Evolutionary conservation across 371 early-diverging fungal species (phyloP), one percentile per base, ranked within the genome.

Genomic region (Mortierella sp.): DNA sequence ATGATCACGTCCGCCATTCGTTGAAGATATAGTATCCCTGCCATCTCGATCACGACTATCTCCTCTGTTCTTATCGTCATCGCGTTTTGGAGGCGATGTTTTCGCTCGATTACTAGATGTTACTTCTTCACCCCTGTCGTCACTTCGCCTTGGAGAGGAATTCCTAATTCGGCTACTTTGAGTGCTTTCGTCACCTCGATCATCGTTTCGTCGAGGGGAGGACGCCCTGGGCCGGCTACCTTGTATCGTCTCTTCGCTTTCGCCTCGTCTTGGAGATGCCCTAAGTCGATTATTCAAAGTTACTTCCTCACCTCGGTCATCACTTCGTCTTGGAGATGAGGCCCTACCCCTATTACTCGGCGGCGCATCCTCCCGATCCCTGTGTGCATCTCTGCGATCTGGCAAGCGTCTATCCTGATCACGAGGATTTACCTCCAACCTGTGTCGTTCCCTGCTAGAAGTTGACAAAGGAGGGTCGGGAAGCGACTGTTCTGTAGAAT

Each of bases 1-100:
- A 5, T 45, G 43, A n/a, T 67, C 67, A 2, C 67, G 67, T 22
- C 45, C 38, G 1, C 43, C 33, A 43, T 22, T 36, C 4, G 11
- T 45, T 19, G 22, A 22, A 19, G 63, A 21, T 32, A 22, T 40
- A 16, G 32, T 21, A 3, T 73, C 67, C n/a, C 43, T 58, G 8
- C n/a, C 45, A 10, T 66, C 70, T 2, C 70, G 60, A 21, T 73
- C 76, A 7, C 66, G 77, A 50, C 61, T 58, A 2, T 72, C 72
- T 10, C 38, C 22, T 21, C 69, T 53, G 21, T 3, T 11, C 28
- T 47, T 66, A 4, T 74, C 75, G 4, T 58, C 67, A 33, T n/a
- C 58, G 7, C 36, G 32, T 47, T 64, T 47, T 36, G 65, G 50
- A 10, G 58, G 24, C 32, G 59, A 63, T 11, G 65, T 8, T 7